Evolutionary conservation across 2,329 filamentous ascomycete species (phyloP), one percentile per base, ranked within the genome.

Genomic region (Colletotrichum siamense): DNA sequence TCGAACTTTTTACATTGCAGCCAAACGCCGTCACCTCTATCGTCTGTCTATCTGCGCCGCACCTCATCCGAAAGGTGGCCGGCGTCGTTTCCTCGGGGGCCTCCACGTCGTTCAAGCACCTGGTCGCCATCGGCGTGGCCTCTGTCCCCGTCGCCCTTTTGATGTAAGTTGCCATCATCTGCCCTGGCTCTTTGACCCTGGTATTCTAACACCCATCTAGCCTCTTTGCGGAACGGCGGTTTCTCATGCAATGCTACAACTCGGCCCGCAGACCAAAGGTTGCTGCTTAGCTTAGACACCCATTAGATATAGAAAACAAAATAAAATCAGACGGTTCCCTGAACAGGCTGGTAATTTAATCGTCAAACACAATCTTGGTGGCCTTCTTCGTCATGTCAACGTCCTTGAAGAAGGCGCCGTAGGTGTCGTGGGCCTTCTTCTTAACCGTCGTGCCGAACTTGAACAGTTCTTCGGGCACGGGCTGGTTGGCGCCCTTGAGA

Each of bases 361-460:
- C 84, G 91, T 98, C 95, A 87, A 98, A 98, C 63, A 92, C 96
- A 83, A 98, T 98, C 89, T 98, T 98, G 73, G 94, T 97, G 32
- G 95, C 93, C 85, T 95, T 94, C 86, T 96, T 94, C 84, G 91
- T 95, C 84, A 93, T 93, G 81, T 95, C 94, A 10, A 95, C 93
- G 81, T 98, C 95, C 86, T 97, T 98, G 90, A 95, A 98, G 84
- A 99, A 99, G 36, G 96, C 95, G 73, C 97, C 97, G 83, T 99
- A 99, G 64, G 95, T 94, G 82, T 96, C 95, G 87, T 99, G 97
- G 65, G 93, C 92, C 95, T 99, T 99, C 92, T 98, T 98, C 92
- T 99, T 99, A 69, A 99, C 97, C 1, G 96, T 99, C 26, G 96
- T 98, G 81, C 97, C 97, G 80, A 98, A 99, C 87, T 98, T 98